Conservation (phyloP, 2,329 filamentous ascomycete species). For the Colletotrichum sp. region DNA sequence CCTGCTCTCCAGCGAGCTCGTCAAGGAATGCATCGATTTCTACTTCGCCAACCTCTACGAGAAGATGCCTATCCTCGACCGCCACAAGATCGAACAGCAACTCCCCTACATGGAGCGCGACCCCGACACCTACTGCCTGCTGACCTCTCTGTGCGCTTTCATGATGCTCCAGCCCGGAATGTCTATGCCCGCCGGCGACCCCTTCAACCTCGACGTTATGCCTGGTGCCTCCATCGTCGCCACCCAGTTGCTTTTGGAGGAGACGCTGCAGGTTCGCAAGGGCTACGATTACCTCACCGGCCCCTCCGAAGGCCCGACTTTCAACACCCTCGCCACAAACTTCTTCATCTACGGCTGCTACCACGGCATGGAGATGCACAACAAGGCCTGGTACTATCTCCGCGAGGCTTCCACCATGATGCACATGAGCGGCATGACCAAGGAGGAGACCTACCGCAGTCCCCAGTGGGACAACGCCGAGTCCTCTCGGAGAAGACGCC, state of each 20-base stretch:
- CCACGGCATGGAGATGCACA: slow-evolving; percentile 74
- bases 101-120: slow-evolving; percentile 65
- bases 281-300: slow-evolving; percentile 64
- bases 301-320: slow-evolving; percentile 29
- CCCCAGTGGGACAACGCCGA: slow-evolving; percentile 61
- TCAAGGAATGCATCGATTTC: slow-evolving; percentile 70
- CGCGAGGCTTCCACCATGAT: slow-evolving; percentile 77
- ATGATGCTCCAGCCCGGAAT: slow-evolving; percentile 74
- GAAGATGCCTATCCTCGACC: slow-evolving; percentile 67
- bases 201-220: slow-evolving; percentile 59
- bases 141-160: slow-evolving; percentile 70
- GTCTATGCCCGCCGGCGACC: slow-evolving; percentile 61
- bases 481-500: slow-evolving; percentile 65
- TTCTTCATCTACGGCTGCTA: slow-evolving; percentile 80
- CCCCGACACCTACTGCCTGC: slow-evolving; percentile 66
- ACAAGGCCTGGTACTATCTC: slow-evolving; percentile 80
- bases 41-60: slow-evolving; percentile 73
- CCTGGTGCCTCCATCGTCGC: slow-evolving; percentile 67
- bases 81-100: slow-evolving; percentile 62
- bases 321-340: slow-evolving; percentile 71
- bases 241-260: slow-evolving; percentile 70
- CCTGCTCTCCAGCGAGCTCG: slow-evolving; percentile 64
- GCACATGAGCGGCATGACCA: slow-evolving; percentile 64
- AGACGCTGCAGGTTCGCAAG: slow-evolving; percentile 68
- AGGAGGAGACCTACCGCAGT: slow-evolving; percentile 63